These are phyloP conservation scores for Eremothecium coryli DNA, from an alignment of 1,139 yeast species.

Conservation along the genomic window DNA sequence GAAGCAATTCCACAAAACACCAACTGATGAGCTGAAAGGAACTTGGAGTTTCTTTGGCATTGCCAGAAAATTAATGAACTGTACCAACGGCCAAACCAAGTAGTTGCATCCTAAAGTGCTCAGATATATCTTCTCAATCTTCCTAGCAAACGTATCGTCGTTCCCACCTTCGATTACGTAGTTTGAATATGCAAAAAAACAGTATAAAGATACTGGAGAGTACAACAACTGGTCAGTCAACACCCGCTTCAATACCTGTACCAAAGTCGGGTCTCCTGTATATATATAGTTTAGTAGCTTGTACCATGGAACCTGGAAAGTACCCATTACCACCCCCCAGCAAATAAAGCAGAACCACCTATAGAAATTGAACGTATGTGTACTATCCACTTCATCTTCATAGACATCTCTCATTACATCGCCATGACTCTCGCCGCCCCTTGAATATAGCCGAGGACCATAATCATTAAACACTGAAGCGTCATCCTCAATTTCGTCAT, in stretches of 20 bases:
- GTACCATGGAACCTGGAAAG: conserved; percentile 86
- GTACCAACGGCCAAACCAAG: conserved; percentile 92
- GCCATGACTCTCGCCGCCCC: no score
- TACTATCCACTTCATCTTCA: conserved; percentile 19
- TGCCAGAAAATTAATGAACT: conserved; percentile 73
- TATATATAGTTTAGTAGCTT: conserved; percentile 67
- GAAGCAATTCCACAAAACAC: conserved; percentile 89
- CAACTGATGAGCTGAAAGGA: conserved; percentile 84
- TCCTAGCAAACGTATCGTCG: conserved; percentile 50
- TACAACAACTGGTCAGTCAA: conserved; percentile 82
- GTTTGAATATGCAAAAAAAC: conserved; percentile 78
- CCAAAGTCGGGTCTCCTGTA: conserved; percentile 69
- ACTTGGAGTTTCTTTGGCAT: conserved; percentile 78
- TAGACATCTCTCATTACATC: conserved; percentile 7
- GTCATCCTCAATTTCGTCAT: conserved; percentile 17
- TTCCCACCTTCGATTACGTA: conserved; percentile 71
- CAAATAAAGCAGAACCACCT: conserved; percentile 72
- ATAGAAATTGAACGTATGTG: conserved; percentile 47
- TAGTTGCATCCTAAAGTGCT: conserved; percentile 73
- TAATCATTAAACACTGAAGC: conserved; percentile 25
- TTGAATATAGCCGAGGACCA: conserved; percentile 14
- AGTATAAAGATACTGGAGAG: conserved; percentile 75
- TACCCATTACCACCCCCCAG: conserved; percentile 82
- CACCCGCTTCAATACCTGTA: conserved; percentile 77
- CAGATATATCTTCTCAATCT: conserved; percentile 57